Conservation (phyloP, 2,329 filamentous ascomycete species). For the Onygenales sp. region DNA sequence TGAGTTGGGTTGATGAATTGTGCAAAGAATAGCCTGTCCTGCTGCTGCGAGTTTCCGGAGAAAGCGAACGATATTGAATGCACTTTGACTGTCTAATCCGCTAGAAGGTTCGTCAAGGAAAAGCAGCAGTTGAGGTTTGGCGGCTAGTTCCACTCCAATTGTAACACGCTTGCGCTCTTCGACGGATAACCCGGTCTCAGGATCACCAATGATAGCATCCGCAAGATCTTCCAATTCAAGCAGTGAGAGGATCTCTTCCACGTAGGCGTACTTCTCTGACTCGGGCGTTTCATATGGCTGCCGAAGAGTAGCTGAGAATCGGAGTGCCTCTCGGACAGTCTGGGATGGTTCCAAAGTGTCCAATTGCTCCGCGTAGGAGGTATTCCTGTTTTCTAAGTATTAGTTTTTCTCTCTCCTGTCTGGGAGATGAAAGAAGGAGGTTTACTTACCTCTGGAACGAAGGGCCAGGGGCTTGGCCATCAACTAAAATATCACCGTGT, state of each 20-base stretch:
- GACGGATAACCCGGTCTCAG: constrained; percentile 60
- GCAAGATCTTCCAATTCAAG: constrained; percentile 86
- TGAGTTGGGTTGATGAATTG: constrained; percentile 93
- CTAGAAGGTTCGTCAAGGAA: constrained; percentile 95
- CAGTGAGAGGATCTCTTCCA: constrained; percentile 82
- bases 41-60: constrained; percentile 82
- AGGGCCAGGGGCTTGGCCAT: constrained; percentile 58
- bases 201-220: constrained; percentile 82
- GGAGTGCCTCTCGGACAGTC: constrained; percentile 79
- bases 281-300: constrained; percentile 66
- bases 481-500: constrained; percentile 72
- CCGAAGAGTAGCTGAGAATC: constrained; percentile 75
- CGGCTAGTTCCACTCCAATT: constrained; percentile 91
- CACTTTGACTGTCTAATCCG: constrained; percentile 85
- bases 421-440: no score
- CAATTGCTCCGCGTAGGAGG: constrained; percentile 71
- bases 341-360: constrained; percentile 69
- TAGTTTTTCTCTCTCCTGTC: no score
- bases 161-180: constrained; percentile 71
- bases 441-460: constrained; percentile 55
- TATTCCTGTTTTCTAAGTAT: constrained; percentile 44
- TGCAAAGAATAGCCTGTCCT: constrained; percentile 90
- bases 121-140: constrained; percentile 78
- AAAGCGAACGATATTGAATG: constrained; percentile 82
- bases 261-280: constrained; percentile 74